phyloP scores from a whole-genome alignment of 768 basidiomycete genomes.

The Rossbeevera mucosa region DNA sequence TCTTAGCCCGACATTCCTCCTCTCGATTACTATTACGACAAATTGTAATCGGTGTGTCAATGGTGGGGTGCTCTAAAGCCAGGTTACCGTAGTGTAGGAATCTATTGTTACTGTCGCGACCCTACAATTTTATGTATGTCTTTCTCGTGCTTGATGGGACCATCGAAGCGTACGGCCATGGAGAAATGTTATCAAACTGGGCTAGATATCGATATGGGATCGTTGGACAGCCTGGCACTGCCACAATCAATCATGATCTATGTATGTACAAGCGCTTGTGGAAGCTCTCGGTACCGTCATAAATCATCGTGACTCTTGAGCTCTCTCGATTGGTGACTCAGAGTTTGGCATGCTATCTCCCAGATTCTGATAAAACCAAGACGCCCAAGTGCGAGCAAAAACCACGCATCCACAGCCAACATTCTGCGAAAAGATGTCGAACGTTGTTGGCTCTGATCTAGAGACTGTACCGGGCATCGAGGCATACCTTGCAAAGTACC shows the following conservation, averaged over 20 bases:
- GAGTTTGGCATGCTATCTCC: not conserved
- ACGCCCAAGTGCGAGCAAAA: not conserved
- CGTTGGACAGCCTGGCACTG: not conserved
- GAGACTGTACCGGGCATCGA: constrained; percentile 29
- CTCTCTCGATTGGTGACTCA: constrained; percentile 12
- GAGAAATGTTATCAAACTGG: not conserved
- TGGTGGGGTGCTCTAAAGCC: constrained; percentile 4
- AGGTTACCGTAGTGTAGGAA: constrained; percentile 4
- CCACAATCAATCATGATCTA: too few species aligned
- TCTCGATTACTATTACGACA: constrained; percentile 92
- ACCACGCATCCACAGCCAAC: not conserved
- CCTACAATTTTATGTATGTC: constrained; percentile 14
- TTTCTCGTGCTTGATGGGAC: not conserved
- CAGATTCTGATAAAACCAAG: constrained; percentile 1
- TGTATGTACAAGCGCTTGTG: too few species aligned
- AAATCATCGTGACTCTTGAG: not conserved
- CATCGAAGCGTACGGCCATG: too few species aligned
- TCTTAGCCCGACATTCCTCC: constrained; percentile 78
- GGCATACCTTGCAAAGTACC: constrained; percentile 43
- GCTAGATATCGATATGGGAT: not conserved
- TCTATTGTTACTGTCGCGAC: constrained; percentile 19
- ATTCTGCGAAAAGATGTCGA: constrained; percentile 13
- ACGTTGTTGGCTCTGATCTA: constrained; percentile 20
- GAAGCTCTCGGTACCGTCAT: constrained; percentile 3
- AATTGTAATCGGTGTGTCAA: constrained; percentile 48